phyloP scores from a whole-genome alignment of 1,284 basidiomycete genomes.

The Ganoderma sp. region DNA sequence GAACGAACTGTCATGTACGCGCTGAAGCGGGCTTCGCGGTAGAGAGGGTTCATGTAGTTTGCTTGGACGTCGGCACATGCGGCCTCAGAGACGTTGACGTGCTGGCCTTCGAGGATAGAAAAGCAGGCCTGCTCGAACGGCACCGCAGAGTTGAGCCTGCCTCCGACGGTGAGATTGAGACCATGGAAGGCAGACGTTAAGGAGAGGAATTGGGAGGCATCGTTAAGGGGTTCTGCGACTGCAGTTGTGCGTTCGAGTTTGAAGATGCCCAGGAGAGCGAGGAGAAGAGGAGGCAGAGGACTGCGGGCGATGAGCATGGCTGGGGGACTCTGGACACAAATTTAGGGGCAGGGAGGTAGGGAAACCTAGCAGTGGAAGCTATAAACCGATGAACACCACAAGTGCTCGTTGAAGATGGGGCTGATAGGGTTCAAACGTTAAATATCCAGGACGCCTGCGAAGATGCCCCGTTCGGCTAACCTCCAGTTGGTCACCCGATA shows the following conservation, averaged over 20 bases:
- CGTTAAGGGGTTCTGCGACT: slow-evolving; percentile 52
- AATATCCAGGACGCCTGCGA: no score
- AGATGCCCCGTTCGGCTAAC: no score
- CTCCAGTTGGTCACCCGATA: no score
- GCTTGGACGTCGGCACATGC: slow-evolving; percentile 40
- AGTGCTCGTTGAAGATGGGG: no score
- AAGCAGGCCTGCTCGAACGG: slow-evolving; percentile 44
- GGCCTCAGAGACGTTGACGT: slow-evolving; percentile 25
- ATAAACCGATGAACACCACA: no score
- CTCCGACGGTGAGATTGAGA: slow-evolving; percentile 42
- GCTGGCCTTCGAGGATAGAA: slow-evolving; percentile 35
- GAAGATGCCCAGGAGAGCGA: slow-evolving; percentile 1
- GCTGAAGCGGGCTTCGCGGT: slow-evolving; percentile 38
- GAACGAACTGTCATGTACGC: slow-evolving; percentile 40
- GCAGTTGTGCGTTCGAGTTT: not conserved
- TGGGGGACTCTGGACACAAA: slow-evolving; percentile 6
- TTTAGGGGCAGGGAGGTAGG: not conserved
- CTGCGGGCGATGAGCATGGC: slow-evolving; percentile 15
- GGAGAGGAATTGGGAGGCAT: slow-evolving; percentile 31
- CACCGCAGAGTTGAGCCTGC: slow-evolving; percentile 37
- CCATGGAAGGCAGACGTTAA: slow-evolving; percentile 46
- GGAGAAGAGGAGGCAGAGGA: not conserved
- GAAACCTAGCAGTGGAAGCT: not conserved
- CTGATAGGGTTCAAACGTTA: no score
- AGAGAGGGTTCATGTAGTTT: slow-evolving; percentile 39